phyloP scores from a whole-genome alignment of 2,329 filamentous ascomycete species.

The Xylaria sp. region DNA sequence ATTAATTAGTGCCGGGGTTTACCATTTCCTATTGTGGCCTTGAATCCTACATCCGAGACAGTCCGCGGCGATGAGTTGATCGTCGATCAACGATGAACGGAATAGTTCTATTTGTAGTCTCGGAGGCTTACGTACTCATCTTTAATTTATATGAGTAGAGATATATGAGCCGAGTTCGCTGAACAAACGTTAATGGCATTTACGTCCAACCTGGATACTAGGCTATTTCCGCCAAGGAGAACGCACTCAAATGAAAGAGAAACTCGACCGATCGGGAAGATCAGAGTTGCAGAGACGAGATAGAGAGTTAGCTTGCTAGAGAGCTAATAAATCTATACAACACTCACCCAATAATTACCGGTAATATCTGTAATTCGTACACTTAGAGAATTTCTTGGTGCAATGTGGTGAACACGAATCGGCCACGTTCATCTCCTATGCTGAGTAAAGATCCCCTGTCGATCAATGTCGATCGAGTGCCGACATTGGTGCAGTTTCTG shows the following conservation, averaged over 20 bases:
- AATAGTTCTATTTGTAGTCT: neutral
- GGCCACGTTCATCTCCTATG: constrained; percentile 7
- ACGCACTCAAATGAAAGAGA: neutral
- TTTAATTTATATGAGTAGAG: constrained; percentile 4
- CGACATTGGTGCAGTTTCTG: constrained; percentile 21
- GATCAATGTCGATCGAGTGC: constrained; percentile 35
- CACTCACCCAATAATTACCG: neutral
- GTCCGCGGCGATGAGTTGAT: neutral
- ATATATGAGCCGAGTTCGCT: neutral
- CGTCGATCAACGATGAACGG: constrained; percentile 8
- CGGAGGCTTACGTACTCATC: constrained; percentile 4
- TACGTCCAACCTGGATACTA: neutral
- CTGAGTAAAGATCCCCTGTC: constrained; percentile 30
- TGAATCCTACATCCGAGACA: neutral
- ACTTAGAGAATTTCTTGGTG: neutral
- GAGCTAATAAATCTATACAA: constrained; percentile 9
- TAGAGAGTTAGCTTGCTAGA: neutral
- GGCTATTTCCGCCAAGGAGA: neutral
- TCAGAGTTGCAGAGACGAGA: constrained; percentile 13
- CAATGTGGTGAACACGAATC: constrained; percentile 17
- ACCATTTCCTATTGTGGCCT: neutral
- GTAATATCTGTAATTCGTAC: neutral
- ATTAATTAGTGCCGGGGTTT: neutral
- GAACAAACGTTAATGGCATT: neutral
- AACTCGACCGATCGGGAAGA: neutral